These are phyloP conservation scores for Metroxylon sagu DNA, from an alignment of 176 grass and related monocot genomes.

Conservation along the genomic window DNA sequence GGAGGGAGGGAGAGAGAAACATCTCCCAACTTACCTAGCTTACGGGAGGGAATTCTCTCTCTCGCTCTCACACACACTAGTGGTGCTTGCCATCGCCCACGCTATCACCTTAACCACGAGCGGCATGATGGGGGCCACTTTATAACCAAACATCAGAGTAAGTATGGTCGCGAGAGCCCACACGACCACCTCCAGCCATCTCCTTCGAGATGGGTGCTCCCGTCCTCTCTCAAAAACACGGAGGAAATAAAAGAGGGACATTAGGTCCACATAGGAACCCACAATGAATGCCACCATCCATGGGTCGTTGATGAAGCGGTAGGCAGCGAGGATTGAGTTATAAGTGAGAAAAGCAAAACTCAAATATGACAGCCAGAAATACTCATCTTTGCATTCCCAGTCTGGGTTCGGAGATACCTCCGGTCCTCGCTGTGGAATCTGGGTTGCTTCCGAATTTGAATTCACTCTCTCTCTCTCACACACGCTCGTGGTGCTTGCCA, in stretches of 20 bases:
- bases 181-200: not conserved
- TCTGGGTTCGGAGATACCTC: too few species aligned
- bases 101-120: not conserved
- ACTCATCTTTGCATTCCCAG: too few species aligned
- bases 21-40: too few species aligned
- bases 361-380: not conserved
- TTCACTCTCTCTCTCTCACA: too few species aligned
- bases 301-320: conserved; percentile 11
- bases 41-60: too few species aligned
- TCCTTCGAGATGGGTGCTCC: not conserved
- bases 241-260: not conserved
- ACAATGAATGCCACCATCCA: not conserved
- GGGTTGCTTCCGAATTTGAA: too few species aligned
- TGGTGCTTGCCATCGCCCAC: not conserved
- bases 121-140: not conserved
- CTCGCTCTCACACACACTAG: too few species aligned
- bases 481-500: not conserved
- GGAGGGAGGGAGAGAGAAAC: too few species aligned
- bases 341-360: not conserved
- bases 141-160: not conserved
- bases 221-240: not conserved
- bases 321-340: conserved; percentile 6
- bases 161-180: not conserved
- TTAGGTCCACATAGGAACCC: not conserved
- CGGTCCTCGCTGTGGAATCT: too few species aligned